phyloP scores from a whole-genome alignment of 768 basidiomycete species.

The Lentinus brumalis region DNA sequence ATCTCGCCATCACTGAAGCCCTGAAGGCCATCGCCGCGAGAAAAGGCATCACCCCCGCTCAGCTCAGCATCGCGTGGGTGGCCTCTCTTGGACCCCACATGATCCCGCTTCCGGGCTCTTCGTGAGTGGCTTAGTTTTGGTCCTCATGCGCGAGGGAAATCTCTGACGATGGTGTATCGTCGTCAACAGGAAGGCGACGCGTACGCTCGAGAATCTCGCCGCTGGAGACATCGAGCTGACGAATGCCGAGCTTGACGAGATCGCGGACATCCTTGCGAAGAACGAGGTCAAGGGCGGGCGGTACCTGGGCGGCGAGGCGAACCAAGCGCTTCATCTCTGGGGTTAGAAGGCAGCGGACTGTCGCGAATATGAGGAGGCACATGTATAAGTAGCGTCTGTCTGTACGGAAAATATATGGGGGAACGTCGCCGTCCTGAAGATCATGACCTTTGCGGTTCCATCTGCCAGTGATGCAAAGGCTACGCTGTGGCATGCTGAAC shows the following conservation, averaged over 20 bases:
- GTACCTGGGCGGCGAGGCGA: conserved; percentile 31
- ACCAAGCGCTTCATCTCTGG: conserved; percentile 34
- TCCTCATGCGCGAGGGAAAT: too few relatives aligned
- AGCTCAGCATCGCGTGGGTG: conserved; percentile 40
- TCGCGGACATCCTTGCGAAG: conserved; percentile 39
- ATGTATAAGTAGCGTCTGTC: too few relatives aligned
- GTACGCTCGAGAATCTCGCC: conserved; percentile 42
- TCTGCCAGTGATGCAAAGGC: too few relatives aligned
- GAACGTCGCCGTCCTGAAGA: too few relatives aligned
- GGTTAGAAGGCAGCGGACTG: conserved; percentile 22
- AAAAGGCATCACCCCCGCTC: conserved; percentile 43
- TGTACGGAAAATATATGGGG: too few relatives aligned
- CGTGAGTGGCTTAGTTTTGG: conserved; percentile 24
- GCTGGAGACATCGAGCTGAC: conserved; percentile 41
- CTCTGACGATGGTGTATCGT: too few relatives aligned
- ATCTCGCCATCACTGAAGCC: conserved; percentile 43
- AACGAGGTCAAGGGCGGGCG: conserved; percentile 42
- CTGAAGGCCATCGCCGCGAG: conserved; percentile 41
- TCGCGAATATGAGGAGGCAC: too few relatives aligned
- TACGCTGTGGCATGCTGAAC: too few relatives aligned
- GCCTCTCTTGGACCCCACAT: conserved; percentile 18
- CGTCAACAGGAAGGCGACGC: conserved; percentile 38
- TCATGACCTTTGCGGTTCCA: too few relatives aligned
- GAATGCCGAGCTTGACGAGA: conserved; percentile 38
- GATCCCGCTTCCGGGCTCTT: conserved; percentile 52